These are phyloP conservation scores for Harringtonia lauricola DNA, from an alignment of 2,329 filamentous ascomycete genomes.

Conservation along the genomic window DNA sequence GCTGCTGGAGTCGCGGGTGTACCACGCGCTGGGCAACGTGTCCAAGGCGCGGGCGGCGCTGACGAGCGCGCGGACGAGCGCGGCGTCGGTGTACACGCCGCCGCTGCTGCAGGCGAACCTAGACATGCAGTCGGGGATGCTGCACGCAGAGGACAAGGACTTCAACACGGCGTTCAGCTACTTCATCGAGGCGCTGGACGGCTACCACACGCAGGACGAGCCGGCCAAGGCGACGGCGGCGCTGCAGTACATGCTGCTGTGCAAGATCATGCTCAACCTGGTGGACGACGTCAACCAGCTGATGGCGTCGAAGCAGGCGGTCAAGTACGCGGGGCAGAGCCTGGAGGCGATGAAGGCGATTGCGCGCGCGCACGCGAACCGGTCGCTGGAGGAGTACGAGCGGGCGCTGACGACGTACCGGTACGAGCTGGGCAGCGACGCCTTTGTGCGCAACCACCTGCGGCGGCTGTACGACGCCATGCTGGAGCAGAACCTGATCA, in stretches of 20 bases:
- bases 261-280: conserved; percentile 99
- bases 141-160: conserved; percentile 96
- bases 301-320: conserved; percentile 90
- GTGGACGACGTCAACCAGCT: conserved; percentile 92
- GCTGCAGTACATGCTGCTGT: conserved; percentile 97
- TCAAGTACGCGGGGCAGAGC: conserved; percentile 91
- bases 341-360: conserved; percentile 99
- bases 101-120: conserved; percentile 90
- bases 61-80: conserved; percentile 87
- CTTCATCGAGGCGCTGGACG: conserved; percentile 97
- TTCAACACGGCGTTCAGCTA: conserved; percentile 99
- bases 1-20: conserved; percentile 90
- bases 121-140: conserved; percentile 98
- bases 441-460: conserved; percentile 95
- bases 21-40: conserved; percentile 94
- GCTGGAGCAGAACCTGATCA: conserved; percentile 98
- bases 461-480: conserved; percentile 94
- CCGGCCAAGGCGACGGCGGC: conserved; percentile 84
- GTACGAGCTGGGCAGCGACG: conserved; percentile 85
- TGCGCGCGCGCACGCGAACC: conserved; percentile 87
- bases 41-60: conserved; percentile 90
- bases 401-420: conserved; percentile 80
- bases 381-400: conserved; percentile 95
- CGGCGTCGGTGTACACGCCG: conserved; percentile 94
- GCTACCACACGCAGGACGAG: conserved; percentile 90